Base-by-base conservation (phyloP, 805 yeast species). In the Kodamaea fukazawae region DNA sequence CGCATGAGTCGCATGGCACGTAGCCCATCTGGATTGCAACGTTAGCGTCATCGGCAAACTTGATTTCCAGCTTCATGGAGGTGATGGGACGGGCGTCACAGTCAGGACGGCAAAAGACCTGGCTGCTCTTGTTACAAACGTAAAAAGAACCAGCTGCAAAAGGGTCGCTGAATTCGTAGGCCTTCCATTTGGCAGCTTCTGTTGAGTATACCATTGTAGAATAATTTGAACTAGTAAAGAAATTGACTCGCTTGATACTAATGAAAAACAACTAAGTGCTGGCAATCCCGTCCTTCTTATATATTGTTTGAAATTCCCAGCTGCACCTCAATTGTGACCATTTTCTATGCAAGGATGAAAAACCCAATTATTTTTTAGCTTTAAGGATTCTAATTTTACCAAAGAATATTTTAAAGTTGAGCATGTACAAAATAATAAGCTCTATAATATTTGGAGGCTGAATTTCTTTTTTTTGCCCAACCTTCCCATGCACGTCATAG, bases 131-230 rank as follows among this genome's bases (percentile, higher is more conserved):
- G 54, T 73, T 70, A 49, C 79, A 70, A 15, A 78, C 83, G 35
- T 67, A 60, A 48, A 82, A 83, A 17, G 76, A 61, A 30, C 75
- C 75, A 0, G 82, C 73, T 9, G 86, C 82, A 49, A 77, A 78
- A 1, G 87, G 85, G 51, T 81, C 87, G 43, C 74, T 67, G 56
- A 77, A 78, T 51, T 78, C 81, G 56, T 78, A 80, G 1, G 86
- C 86, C 38, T 72, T 76, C 82, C 82, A 76, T 51, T 70, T 78
- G 29, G 74, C 57, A 10, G 62, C 53, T 30, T 73, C 76, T 4
- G 73, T 55, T 1, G 67, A 55, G 53, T 75, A 74, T 3, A 37
- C 35, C 40, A 37, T 37, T 16, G 14, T 18, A 13, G 12, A 17
- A 20, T 29, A 27, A 20, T 20, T 26, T 31, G 29, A 18, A 22